phyloP scores from a whole-genome alignment of 2,329 filamentous ascomycete species.

The Ophiostoma quercus region DNA sequence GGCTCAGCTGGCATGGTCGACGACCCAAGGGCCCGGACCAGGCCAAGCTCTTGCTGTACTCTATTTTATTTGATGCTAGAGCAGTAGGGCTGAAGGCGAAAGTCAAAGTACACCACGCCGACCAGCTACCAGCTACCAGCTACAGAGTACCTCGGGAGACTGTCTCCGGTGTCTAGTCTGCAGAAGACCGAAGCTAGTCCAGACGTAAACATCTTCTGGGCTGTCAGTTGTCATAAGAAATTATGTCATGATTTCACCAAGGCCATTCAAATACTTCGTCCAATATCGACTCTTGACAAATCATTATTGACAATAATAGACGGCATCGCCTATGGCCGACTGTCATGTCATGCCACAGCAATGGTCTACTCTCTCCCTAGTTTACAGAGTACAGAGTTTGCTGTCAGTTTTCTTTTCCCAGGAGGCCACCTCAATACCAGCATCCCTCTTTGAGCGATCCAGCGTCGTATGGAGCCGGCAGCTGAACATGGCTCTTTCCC shows the following conservation, averaged over 20 bases:
- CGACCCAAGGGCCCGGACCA: neutral
- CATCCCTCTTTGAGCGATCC: neutral
- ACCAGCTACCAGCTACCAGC: neutral
- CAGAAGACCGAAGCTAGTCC: neutral
- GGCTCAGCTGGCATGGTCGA: neutral
- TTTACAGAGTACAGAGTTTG: no score
- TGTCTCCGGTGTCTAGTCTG: neutral
- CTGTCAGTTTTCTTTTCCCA: neutral
- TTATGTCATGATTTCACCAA: no score
- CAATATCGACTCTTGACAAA: neutral
- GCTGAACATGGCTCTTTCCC: neutral
- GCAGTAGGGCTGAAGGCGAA: neutral
- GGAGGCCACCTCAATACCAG: neutral
- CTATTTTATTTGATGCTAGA: neutral
- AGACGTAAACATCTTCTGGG: neutral
- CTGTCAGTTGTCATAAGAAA: no score
- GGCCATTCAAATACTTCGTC: no score
- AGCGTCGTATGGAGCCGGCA: neutral
- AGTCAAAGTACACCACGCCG: neutral
- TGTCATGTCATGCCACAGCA: no score
- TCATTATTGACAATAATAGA: neutral
- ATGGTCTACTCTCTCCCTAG: no score
- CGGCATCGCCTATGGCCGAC: no score
- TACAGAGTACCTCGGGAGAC: neutral
- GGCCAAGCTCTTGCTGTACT: neutral